Percentiles rank a stretch among this genome's conserved stretches.
phyloP scores from a whole-genome alignment of 768 basidiomycete species.

The Kwoniella sp. region DNA sequence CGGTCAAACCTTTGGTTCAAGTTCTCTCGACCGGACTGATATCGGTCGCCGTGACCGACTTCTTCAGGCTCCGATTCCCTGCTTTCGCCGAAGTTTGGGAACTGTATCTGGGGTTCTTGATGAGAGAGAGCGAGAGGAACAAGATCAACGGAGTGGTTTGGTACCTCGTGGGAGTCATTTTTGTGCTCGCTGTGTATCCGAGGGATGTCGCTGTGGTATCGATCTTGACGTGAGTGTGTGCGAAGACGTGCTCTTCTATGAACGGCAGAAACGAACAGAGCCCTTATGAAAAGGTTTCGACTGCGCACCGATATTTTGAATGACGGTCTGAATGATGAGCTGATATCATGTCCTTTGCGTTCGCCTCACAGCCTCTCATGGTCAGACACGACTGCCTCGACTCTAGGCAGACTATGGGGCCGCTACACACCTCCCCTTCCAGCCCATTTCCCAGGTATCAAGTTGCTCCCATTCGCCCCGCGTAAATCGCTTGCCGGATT shows the following conservation, averaged over 20 bases:
- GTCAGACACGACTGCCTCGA: slow-evolving; percentile 94
- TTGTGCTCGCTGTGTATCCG: slow-evolving; percentile 74
- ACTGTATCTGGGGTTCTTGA: slow-evolving; percentile 72
- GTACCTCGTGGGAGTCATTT: slow-evolving; percentile 85
- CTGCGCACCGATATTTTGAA: background rate
- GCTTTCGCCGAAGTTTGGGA: slow-evolving; percentile 74
- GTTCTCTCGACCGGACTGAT: slow-evolving; percentile 69
- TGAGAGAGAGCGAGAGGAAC: slow-evolving; percentile 86
- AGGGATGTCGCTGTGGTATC: slow-evolving; percentile 86
- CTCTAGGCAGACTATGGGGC: slow-evolving; percentile 83
- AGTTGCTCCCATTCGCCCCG: slow-evolving; percentile 68
- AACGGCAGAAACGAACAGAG: too few relatives aligned
- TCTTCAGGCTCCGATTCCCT: slow-evolving; percentile 70
- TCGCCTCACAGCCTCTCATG: slow-evolving; percentile 72
- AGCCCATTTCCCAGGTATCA: slow-evolving; percentile 56
- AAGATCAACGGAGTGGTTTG: slow-evolving; percentile 83
- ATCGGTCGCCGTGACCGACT: slow-evolving; percentile 72
- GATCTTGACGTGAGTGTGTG: slow-evolving; percentile 78
- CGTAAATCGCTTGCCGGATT: slow-evolving; percentile 86
- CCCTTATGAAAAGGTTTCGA: too few relatives aligned
- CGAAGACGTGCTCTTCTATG: too few relatives aligned
- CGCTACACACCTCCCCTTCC: slow-evolving; percentile 69
- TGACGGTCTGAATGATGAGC: too few relatives aligned
- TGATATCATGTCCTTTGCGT: background rate
- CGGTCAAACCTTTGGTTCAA: slow-evolving; percentile 63